These are phyloP conservation scores for Pyrenochaeta sp. DNA, from an alignment of 2,329 filamentous ascomycete species.

Conservation along the genomic window DNA sequence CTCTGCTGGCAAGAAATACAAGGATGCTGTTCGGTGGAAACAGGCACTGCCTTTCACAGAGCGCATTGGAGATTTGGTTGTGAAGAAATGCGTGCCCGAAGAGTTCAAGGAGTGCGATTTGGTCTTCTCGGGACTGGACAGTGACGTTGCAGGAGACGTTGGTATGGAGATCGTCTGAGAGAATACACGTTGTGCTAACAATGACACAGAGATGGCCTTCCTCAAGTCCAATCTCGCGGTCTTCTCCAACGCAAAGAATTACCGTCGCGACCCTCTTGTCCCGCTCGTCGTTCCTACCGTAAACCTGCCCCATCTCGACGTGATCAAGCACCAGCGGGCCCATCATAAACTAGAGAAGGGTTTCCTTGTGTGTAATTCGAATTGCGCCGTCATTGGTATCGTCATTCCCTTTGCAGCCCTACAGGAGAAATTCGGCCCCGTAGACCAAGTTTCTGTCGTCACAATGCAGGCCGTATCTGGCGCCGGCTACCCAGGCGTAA, in stretches of 20 bases:
- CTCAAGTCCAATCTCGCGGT: conserved; percentile 86
- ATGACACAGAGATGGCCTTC: conserved; percentile 77
- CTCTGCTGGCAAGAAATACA: conserved; percentile 92
- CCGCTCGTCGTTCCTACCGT: conserved; percentile 95
- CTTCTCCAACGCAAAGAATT: conserved; percentile 98
- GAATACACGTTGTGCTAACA: conserved; percentile 3
- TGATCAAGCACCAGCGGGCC: conserved; percentile 88
- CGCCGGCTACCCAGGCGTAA: conserved; percentile 88
- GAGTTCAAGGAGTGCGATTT: conserved; percentile 91
- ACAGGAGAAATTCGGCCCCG: conserved; percentile 83
- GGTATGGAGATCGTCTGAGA: conserved; percentile 62
- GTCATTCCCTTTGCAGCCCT: conserved; percentile 95
- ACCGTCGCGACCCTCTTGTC: conserved; percentile 87
- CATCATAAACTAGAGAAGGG: conserved; percentile 79
- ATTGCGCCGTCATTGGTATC: conserved; percentile 95
- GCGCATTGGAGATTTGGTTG: conserved; percentile 78
- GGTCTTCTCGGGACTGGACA: conserved; percentile 91
- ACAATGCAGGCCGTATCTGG: conserved; percentile 96
- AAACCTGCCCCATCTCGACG: conserved; percentile 84
- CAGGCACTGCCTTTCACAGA: conserved; percentile 83
- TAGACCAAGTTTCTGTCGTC: conserved; percentile 80
- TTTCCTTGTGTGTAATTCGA: conserved; percentile 96
- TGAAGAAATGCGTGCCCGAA: conserved; percentile 82
- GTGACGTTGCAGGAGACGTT: conserved; percentile 89
- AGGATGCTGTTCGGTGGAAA: conserved; percentile 95